Percentiles rank a stretch among this genome's conserved stretches.
These are phyloP conservation scores for Aspergillus pseudoglaucus DNA, from an alignment of 2,329 filamentous ascomycete species.

Conservation along the genomic window DNA sequence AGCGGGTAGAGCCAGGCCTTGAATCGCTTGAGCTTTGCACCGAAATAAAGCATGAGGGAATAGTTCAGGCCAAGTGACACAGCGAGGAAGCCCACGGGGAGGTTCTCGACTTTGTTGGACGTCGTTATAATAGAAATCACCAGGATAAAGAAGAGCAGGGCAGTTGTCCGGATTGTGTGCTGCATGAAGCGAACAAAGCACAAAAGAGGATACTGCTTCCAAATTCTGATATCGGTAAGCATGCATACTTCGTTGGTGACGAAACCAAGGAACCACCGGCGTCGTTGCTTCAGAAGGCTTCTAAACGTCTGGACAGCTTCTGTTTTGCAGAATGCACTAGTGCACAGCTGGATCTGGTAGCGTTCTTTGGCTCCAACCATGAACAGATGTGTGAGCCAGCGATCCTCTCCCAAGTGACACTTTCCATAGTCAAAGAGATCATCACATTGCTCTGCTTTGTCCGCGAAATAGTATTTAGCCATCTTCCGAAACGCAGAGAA, in stretches of 20 bases:
- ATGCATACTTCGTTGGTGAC: constrained; percentile 98
- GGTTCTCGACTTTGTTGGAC: constrained; percentile 65
- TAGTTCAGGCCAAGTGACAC: constrained; percentile 91
- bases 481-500: constrained; percentile 95
- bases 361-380: constrained; percentile 94
- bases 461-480: constrained; percentile 97
- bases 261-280: constrained; percentile 94
- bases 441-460: constrained; percentile 90
- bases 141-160: constrained; percentile 90
- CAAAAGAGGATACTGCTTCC: constrained; percentile 83
- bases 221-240: constrained; percentile 88
- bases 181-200: constrained; percentile 86
- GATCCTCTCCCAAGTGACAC: constrained; percentile 88
- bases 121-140: constrained; percentile 79
- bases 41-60: constrained; percentile 94
- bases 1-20: constrained; percentile 93
- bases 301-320: constrained; percentile 86
- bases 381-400: constrained; percentile 96
- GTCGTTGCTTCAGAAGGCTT: constrained; percentile 85
- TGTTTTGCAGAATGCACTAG: constrained; percentile 95
- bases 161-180: constrained; percentile 92
- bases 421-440: constrained; percentile 97
- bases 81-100: constrained; percentile 89
- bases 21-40: constrained; percentile 74
- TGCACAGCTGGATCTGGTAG: constrained; percentile 97